These are phyloP conservation scores for Nicotiana sylvestris DNA, from an alignment of 257 asterid species.

Conservation along the genomic window DNA sequence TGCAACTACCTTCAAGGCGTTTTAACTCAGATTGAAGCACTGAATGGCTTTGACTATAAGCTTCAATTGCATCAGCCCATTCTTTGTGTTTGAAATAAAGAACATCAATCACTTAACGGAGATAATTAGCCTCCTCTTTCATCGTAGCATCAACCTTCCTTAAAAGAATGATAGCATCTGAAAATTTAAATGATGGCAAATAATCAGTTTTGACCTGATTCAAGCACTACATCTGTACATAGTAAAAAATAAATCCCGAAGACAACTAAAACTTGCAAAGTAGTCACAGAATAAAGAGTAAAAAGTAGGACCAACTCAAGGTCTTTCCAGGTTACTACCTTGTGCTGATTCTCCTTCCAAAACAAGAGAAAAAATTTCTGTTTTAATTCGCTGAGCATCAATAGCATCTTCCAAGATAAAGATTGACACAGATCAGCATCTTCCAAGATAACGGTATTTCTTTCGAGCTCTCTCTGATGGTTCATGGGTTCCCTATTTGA, in stretches of 20 bases:
- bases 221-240: background rate
- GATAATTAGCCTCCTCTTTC: constrained; percentile 57
- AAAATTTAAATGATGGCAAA: constrained; percentile 5
- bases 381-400: constrained; percentile 57
- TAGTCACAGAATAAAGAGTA: background rate
- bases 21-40: constrained; percentile 62
- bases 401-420: constrained; percentile 66
- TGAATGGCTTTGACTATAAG: constrained; percentile 47
- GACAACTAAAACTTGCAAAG: background rate
- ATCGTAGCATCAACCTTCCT: constrained; percentile 62
- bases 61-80: constrained; percentile 65
- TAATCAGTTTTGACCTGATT: background rate
- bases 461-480: no score
- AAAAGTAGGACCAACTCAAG: constrained; percentile 13
- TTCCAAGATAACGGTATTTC: no score
- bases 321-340: constrained; percentile 43
- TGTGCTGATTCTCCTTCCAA: constrained; percentile 59
- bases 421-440: constrained; percentile 39
- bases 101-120: constrained; percentile 51
- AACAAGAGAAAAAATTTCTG: constrained; percentile 43
- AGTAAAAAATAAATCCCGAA: background rate
- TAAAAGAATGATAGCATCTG: constrained; percentile 58
- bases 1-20: constrained; percentile 56
- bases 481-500: no score
- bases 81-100: constrained; percentile 65